Percentiles rank a stretch among this genome's conserved stretches.
Conservation (phyloP, 495 filamentous ascomycete species). For the Trypethelium eluteriae region DNA sequence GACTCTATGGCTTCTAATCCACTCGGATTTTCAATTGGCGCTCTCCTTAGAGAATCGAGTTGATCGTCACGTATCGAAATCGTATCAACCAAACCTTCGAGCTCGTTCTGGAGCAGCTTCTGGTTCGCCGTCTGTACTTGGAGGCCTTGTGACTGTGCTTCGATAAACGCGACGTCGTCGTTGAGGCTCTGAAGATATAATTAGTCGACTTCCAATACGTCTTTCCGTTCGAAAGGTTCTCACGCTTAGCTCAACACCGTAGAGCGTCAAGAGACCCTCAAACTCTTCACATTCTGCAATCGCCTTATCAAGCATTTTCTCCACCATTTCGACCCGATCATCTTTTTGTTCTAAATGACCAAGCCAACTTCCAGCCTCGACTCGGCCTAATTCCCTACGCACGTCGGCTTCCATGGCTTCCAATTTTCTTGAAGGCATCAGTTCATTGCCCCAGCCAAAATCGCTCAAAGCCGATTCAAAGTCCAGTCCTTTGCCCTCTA, state of each 20-base stretch:
- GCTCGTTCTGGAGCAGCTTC: constrained; percentile 81
- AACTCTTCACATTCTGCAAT: constrained; percentile 93
- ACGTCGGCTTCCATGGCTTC: constrained; percentile 77
- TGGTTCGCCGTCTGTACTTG: constrained; percentile 97
- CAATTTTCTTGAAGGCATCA: constrained; percentile 61
- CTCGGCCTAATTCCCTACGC: constrained; percentile 76
- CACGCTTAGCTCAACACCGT: constrained; percentile 88
- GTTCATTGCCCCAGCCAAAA: constrained; percentile 80
- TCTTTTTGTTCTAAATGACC: constrained; percentile 82
- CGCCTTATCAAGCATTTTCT: constrained; percentile 73
- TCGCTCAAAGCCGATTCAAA: constrained; percentile 75
- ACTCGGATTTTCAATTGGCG: constrained; percentile 60
- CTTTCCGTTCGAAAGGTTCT: constrained; percentile 32
- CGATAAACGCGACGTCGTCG: constrained; percentile 93
- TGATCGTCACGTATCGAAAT: constrained; percentile 75
- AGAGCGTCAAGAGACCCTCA: constrained; percentile 84
- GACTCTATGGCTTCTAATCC: constrained; percentile 70
- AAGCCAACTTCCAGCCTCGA: constrained; percentile 90
- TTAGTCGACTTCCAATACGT: constrained; percentile 29
- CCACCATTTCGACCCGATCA: constrained; percentile 74
- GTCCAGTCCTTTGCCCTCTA: constrained; percentile 61
- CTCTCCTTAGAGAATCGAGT: constrained; percentile 62
- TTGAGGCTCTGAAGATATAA: constrained; percentile 63
- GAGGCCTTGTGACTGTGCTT: constrained; percentile 90
- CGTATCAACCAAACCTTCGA: constrained; percentile 71